These are phyloP conservation scores for Pseudocercospora vitis DNA, from an alignment of 2,329 filamentous ascomycete genomes.

Conservation along the genomic window DNA sequence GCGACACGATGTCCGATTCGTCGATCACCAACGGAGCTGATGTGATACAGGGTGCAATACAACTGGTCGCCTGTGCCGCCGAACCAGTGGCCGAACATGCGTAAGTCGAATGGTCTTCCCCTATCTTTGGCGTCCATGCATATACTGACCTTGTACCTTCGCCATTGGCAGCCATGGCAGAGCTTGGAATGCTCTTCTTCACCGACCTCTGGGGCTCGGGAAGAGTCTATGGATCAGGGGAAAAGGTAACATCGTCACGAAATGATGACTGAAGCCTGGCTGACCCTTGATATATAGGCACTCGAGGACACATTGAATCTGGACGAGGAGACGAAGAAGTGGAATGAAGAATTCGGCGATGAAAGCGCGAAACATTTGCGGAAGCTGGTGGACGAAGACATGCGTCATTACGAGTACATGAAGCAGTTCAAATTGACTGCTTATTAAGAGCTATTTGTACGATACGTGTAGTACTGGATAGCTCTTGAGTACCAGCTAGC, in stretches of 20 bases:
- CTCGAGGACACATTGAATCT: neutral
- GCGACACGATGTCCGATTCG: neutral
- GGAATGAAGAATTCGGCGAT: neutral
- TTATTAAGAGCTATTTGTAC: neutral
- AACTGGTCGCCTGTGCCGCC: neutral
- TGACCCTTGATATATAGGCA: neutral
- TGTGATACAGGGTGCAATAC: neutral
- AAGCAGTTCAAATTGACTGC: conserved; percentile 2
- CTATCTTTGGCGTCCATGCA: too few species aligned
- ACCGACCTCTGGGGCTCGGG: neutral
- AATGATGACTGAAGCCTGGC: neutral
- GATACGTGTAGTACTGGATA: neutral
- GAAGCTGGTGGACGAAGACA: conserved; percentile 5
- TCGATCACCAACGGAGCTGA: neutral
- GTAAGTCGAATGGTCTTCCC: too few species aligned
- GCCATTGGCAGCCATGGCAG: too few species aligned
- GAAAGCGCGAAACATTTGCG: neutral
- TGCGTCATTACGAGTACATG: conserved; percentile 10
- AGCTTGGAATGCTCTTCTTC: neutral
- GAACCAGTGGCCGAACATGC: neutral
- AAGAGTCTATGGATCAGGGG: neutral
- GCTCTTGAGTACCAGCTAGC: too few species aligned
- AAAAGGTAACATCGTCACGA: neutral
- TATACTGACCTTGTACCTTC: too few species aligned
- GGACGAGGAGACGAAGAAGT: neutral